Evolutionary conservation across 441 rosid genomes (phyloP), one percentile per base, ranked within the genome.

Genomic region (Populus trichocarpa): DNA sequence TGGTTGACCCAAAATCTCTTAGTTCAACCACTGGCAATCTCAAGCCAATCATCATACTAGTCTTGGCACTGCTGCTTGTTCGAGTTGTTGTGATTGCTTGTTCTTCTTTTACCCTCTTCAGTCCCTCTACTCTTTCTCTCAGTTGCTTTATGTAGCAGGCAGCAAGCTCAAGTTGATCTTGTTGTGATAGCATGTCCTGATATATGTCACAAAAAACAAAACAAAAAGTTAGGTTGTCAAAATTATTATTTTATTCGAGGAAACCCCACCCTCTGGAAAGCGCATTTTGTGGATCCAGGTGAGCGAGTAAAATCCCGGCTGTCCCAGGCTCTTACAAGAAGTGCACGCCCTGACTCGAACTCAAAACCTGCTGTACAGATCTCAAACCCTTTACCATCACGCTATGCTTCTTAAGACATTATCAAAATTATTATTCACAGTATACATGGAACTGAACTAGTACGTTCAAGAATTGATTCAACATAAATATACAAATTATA

Each of bases 151-250:
- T 85, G 67, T 89, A 90, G 40, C 75, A 30, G 14, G 88, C 85
- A 3, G 94, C 92, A 40, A 73, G 73, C 18, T 85, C 90, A 5
- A 89, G 79, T 67, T 84, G 88, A 63, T 84, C 91, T 70, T 71
- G 87, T 76, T 88, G 92, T 3, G 91, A 85, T 50, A 78, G 6
- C 71, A 36, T 70, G 11, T 88, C 85, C 91, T 88, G 78, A 32
- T 12, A 30, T 4, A 30, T 30, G 32, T 30, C 32, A 30, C 32
- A 3, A 30, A 30, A 0, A 28, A 28, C 18, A 14, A 68, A 68
- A 14, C 25, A 30, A 3, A 30, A 30, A 30, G 32, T 30, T 30
- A 30, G 32, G 32, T 30, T 30, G 32, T 4, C 35, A 67, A 6
- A 67, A 14, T 3, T 68, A 30, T 2, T 28, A 4, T 28, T 28